Conservation (phyloP, 2,329 filamentous ascomycete genomes). For the Epichloe amarillans region DNA sequence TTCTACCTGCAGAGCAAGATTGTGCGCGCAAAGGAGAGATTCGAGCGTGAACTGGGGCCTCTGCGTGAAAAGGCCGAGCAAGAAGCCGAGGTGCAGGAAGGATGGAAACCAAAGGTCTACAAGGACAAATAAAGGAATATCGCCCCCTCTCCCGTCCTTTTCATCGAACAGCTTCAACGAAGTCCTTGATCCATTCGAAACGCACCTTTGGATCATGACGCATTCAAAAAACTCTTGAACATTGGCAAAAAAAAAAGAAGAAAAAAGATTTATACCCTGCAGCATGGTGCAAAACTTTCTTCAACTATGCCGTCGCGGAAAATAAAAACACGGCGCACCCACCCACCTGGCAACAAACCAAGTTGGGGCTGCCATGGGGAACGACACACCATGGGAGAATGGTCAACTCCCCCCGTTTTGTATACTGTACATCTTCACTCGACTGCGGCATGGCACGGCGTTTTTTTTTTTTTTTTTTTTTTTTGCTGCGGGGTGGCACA, state of each 20-base stretch:
- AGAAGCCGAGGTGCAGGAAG: conserved; percentile 69
- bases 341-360: background rate
- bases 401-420: conserved; percentile 11
- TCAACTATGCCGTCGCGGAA: background rate
- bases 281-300: no score
- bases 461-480: conserved; percentile 18
- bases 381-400: background rate
- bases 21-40: conserved; percentile 74
- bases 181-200: background rate
- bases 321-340: background rate
- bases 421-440: conserved; percentile 40
- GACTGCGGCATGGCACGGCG: conserved; percentile 40
- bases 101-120: conserved; percentile 91
- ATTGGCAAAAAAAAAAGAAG: no score
- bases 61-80: conserved; percentile 55
- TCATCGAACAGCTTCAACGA: background rate
- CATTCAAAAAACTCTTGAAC: no score
- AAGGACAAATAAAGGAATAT: conserved; percentile 53
- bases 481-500: conserved; percentile 1
- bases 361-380: background rate
- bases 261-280: no score
- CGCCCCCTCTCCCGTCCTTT: no score
- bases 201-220: no score
- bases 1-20: conserved; percentile 99
- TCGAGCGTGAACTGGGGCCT: conserved; percentile 74